Percentiles rank a stretch among this genome's conserved stretches.
Conservation (phyloP, 306 rosid species). For the Echinosophora koreensis region DNA sequence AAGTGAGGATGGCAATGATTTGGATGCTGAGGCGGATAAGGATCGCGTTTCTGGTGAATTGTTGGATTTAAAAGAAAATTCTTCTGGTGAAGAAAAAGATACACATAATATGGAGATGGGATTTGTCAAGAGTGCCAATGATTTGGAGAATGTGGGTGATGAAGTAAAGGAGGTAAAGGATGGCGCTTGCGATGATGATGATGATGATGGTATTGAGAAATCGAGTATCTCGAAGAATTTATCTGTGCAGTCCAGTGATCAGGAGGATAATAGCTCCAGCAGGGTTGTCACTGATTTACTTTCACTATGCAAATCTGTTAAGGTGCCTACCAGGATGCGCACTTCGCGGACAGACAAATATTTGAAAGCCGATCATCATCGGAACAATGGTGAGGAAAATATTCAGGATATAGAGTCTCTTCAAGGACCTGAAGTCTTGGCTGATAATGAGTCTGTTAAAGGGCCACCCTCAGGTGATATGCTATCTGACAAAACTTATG, state of each 20-base stretch:
- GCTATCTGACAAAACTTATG: slow-evolving; percentile 49
- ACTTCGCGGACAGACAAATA: slow-evolving; percentile 63
- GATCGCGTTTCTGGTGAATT: slow-evolving; percentile 53
- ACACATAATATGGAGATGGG: slow-evolving; percentile 44
- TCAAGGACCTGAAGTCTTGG: slow-evolving; percentile 48
- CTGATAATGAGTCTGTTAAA: slow-evolving; percentile 53
- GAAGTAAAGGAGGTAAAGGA: slow-evolving; percentile 59
- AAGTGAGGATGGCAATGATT: slow-evolving; percentile 57
- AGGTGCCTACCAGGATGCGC: slow-evolving; percentile 88
- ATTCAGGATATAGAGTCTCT: slow-evolving; percentile 43
- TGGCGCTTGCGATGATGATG: slow-evolving; percentile 45
- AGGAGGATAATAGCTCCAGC: slow-evolving; percentile 51
- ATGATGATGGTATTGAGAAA: slow-evolving; percentile 58
- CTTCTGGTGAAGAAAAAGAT: slow-evolving; percentile 56
- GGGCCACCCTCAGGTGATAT: slow-evolving; percentile 53
- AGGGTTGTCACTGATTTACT: slow-evolving; percentile 63
- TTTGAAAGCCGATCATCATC: slow-evolving; percentile 57
- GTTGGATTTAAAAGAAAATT: slow-evolving; percentile 51
- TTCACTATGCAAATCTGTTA: slow-evolving; percentile 69
- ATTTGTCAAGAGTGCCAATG: slow-evolving; percentile 46
- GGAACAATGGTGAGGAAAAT: slow-evolving; percentile 46
- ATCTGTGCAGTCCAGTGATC: slow-evolving; percentile 50
- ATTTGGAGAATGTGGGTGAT: slow-evolving; percentile 45
- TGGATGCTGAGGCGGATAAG: slow-evolving; percentile 51
- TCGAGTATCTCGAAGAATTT: slow-evolving; percentile 53